Evolutionary conservation across 2,329 filamentous ascomycete species (phyloP).

Genomic region (Phoma herbarum): DNA sequence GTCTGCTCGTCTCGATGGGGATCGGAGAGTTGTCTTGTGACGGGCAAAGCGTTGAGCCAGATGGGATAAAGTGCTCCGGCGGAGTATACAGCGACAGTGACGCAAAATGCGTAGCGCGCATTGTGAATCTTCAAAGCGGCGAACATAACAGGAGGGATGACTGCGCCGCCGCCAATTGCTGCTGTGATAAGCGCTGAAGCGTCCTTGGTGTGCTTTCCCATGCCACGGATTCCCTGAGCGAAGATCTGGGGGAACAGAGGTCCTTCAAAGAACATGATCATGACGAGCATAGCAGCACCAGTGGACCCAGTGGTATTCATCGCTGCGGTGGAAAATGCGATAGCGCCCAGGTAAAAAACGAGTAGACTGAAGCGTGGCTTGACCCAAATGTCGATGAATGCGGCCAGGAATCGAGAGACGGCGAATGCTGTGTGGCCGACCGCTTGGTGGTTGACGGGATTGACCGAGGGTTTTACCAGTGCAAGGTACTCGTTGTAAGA

Average conservation of each 20-base stretch:
- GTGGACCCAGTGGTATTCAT: constrained; percentile 56
- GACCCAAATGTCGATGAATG: constrained; percentile 61
- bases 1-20: constrained; percentile 52
- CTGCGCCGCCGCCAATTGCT: constrained; percentile 63
- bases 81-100: constrained; percentile 62
- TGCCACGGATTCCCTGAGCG: constrained; percentile 65
- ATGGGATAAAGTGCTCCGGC: constrained; percentile 63
- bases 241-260: constrained; percentile 68
- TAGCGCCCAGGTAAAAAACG: constrained; percentile 61
- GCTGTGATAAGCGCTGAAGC: constrained; percentile 63
- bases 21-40: constrained; percentile 61
- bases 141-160: constrained; percentile 65
- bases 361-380: constrained; percentile 67
- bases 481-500: constrained; percentile 57
- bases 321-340: constrained; percentile 61
- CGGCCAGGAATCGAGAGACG: constrained; percentile 65
- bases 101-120: constrained; percentile 60
- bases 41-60: constrained; percentile 60
- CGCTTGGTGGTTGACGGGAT: constrained; percentile 57
- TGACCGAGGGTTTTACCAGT: constrained; percentile 50
- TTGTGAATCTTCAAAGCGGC: constrained; percentile 53
- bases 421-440: constrained; percentile 68
- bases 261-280: constrained; percentile 68
- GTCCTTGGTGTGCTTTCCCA: constrained; percentile 66
- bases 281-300: constrained; percentile 59